Evolutionary conservation across 2,329 filamentous ascomycete species (phyloP).

Genomic region (Botryotinia calthae): DNA sequence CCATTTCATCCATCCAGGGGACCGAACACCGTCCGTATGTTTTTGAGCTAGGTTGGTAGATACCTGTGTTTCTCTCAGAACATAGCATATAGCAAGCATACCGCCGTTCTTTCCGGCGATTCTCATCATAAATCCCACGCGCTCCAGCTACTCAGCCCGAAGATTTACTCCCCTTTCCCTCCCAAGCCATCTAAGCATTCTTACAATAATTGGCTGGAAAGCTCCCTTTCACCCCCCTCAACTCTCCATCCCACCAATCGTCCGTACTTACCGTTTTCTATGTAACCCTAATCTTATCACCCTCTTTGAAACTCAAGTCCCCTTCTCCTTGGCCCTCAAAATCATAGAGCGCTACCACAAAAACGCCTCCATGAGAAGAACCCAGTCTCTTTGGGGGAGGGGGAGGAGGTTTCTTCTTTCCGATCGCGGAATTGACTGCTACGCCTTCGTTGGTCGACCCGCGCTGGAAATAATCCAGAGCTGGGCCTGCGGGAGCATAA

Average conservation of each 20-base stretch:
- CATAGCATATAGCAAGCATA: not conserved
- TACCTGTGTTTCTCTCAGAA: not conserved
- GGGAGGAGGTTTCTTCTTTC: conserved; percentile 73
- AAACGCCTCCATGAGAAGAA: conserved; percentile 44
- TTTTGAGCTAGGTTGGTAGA: not conserved
- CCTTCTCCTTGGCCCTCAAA: conserved; percentile 68
- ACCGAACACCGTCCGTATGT: not conserved
- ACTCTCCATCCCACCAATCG: conserved; percentile 85
- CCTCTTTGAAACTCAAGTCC: conserved; percentile 72
- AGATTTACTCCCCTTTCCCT: too few species aligned
- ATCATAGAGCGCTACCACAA: conserved; percentile 68
- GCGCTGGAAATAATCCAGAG: conserved; percentile 37
- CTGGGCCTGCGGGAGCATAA: conserved; percentile 34
- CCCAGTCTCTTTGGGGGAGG: conserved; percentile 60
- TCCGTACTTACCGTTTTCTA: conserved; percentile 77
- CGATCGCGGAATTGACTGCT: conserved; percentile 44
- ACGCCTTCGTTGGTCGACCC: conserved; percentile 27
- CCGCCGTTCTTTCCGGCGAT: not conserved
- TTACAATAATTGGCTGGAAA: conserved; percentile 85
- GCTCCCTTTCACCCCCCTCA: conserved; percentile 63
- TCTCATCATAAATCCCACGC: not conserved
- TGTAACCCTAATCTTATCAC: conserved; percentile 72
- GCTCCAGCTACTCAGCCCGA: not conserved
- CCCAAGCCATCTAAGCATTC: conserved; percentile 24
- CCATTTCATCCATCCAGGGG: not conserved